Evolutionary conservation across 2,329 filamentous ascomycete genomes (phyloP), one percentile per base, ranked within the genome.

Genomic region (Fusarium decemcellulare): DNA sequence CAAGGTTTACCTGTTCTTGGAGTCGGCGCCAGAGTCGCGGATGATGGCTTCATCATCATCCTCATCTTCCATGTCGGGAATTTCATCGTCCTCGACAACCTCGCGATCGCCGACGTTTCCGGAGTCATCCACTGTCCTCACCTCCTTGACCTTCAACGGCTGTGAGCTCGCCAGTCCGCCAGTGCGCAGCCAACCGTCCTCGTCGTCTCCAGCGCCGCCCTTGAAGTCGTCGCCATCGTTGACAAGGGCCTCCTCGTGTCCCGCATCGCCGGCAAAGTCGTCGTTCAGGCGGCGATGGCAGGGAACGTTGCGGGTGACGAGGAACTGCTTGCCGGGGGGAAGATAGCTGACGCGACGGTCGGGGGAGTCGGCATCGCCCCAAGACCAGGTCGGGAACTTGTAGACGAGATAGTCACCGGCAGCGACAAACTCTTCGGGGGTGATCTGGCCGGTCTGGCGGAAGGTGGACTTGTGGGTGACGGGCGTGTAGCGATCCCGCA

Each of bases 371-470:
- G 95, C 95, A 75, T 96, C 93, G 71, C 92, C 91, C 96, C 96
- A 99, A 52, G 93, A 92, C 96, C 96, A 99, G 62, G 95, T 97
- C 9, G 95, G 96, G 83, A 99, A 99, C 85, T 98, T 98, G 90
- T 97, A 97, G 77, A 97, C 95, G 39, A 99, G 90, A 80, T 98
- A 99, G 84, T 99, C 96, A 74, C 96, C 96, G 5, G 96, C 96
- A 5, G 93, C 92, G 53, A 98, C 87, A 81, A 99, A 99, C 86
- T 99, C 96, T 77, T 98, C 95, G 16, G 95, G 95, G 0, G 95
- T 98, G 82, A 99, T 96, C 84, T 98, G 93, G 71, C 96, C 96
- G 6, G 95, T 97, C 75, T 90, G 88, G 74, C 95, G 93, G 83
- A 99, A 99, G 70, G 93, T 98, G 5, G 95, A 98, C 55, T 90